Evolutionary conservation across 1,139 yeast species (phyloP).

Genomic region (Saccharomyces hybrid): DNA sequence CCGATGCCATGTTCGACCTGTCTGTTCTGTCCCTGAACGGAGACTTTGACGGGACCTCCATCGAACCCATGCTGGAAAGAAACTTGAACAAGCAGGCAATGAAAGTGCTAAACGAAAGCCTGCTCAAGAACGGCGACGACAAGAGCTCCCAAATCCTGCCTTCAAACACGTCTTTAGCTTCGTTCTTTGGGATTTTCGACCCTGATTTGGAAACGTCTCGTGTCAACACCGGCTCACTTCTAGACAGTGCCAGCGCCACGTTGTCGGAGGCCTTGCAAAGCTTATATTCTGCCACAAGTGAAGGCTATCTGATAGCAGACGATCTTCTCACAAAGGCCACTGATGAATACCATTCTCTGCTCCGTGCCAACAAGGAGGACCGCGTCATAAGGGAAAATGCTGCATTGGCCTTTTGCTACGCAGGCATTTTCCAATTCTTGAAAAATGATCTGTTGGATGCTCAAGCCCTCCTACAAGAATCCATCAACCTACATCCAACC

Average conservation of each 20-base stretch:
- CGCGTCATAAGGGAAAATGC: conserved; percentile 35
- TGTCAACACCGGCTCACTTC: conserved; percentile 32
- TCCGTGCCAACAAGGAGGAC: conserved; percentile 33
- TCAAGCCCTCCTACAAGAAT: conserved; percentile 49
- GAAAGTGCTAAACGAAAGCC: conserved; percentile 53
- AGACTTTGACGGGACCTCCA: conserved; percentile 65
- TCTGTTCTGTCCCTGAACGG: conserved; percentile 73
- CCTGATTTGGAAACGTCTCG: conserved; percentile 24
- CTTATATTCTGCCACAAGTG: conserved; percentile 54
- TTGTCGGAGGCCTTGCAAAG: conserved; percentile 62
- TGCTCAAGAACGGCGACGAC: conserved; percentile 35
- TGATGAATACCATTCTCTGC: conserved; percentile 39
- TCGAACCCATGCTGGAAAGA: conserved; percentile 77
- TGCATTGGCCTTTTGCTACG: conserved; percentile 71
- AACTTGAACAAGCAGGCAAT: conserved; percentile 69
- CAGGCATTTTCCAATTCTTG: conserved; percentile 74
- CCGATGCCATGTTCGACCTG: conserved; percentile 82
- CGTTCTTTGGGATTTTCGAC: conserved; percentile 61
- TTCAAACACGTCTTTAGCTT: conserved; percentile 71
- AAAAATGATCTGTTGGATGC: conserved; percentile 61
- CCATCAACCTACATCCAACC: conserved; percentile 63
- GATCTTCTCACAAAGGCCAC: conserved; percentile 60
- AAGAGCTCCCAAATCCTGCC: conserved; percentile 52
- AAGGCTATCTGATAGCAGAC: conserved; percentile 69
- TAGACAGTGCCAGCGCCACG: conserved; percentile 48